Conservation (phyloP, 352 stramenopile species). For the Pythium sp. region DNA sequence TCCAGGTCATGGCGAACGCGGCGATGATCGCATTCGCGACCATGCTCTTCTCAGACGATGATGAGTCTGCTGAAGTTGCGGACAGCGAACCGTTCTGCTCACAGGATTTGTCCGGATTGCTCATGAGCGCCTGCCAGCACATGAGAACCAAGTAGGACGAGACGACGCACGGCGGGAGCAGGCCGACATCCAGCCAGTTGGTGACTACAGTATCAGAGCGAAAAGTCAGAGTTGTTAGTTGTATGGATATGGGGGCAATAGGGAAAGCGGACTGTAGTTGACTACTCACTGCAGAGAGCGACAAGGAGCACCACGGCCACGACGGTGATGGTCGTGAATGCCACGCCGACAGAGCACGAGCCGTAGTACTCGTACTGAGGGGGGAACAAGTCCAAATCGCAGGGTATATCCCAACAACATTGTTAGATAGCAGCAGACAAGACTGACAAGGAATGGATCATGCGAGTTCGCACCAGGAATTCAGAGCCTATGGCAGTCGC, state of each 20-base stretch:
- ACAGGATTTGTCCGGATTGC: slow-evolving; percentile 50
- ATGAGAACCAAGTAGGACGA: slow-evolving; percentile 68
- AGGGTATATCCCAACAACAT: too few species aligned
- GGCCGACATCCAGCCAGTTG: slow-evolving; percentile 62
- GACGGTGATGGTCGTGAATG: slow-evolving; percentile 89
- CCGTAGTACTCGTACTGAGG: slow-evolving; percentile 87
- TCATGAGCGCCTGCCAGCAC: slow-evolving; percentile 73
- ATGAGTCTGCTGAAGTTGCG: slow-evolving; percentile 3
- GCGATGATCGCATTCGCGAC: slow-evolving; percentile 50
- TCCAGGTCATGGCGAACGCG: slow-evolving; percentile 66
- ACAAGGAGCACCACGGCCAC: slow-evolving; percentile 62
- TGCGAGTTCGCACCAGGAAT: slow-evolving; percentile 39
- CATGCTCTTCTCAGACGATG: slow-evolving; percentile 33
- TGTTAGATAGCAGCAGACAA: too few species aligned
- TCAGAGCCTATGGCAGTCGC: slow-evolving; percentile 36
- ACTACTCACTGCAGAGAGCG: slow-evolving; percentile 40
- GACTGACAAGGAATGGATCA: too few species aligned
- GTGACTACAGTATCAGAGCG: slow-evolving; percentile 42
- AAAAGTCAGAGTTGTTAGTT: neutral
- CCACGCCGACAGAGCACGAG: slow-evolving; percentile 67
- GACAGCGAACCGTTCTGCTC: slow-evolving; percentile 16
- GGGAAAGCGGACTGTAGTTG: neutral
- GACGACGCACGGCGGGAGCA: slow-evolving; percentile 76
- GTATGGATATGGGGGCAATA: neutral
- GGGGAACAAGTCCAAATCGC: neutral